Evolutionary conservation across 495 filamentous ascomycete genomes (phyloP).

Genomic region (Tetracladium setigerum): DNA sequence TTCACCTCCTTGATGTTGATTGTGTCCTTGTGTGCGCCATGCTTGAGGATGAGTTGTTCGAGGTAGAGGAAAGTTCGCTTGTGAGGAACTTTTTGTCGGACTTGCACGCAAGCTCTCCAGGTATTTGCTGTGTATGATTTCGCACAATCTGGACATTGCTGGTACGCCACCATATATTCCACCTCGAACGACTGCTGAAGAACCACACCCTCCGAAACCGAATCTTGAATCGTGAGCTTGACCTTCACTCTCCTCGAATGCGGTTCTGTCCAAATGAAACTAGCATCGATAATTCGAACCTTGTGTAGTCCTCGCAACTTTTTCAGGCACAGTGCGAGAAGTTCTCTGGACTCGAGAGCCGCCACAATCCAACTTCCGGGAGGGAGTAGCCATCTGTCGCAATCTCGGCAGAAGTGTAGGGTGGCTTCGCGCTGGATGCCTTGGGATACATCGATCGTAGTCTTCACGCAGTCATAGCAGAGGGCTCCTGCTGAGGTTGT

Average conservation of each 20-base stretch:
- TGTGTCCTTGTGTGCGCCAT: slow-evolving; percentile 83
- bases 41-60: slow-evolving; percentile 93
- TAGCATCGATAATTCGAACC: slow-evolving; percentile 88
- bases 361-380: slow-evolving; percentile 80
- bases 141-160: slow-evolving; percentile 86
- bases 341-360: slow-evolving; percentile 74
- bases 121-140: slow-evolving; percentile 95
- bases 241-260: slow-evolving; percentile 85
- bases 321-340: slow-evolving; percentile 81
- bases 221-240: slow-evolving; percentile 82
- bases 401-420: slow-evolving; percentile 81
- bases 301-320: slow-evolving; percentile 74
- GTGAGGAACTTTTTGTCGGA: slow-evolving; percentile 93
- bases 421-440: slow-evolving; percentile 82
- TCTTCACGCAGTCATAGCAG: slow-evolving; percentile 89
- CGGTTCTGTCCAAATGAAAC: slow-evolving; percentile 97
- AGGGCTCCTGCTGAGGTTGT: slow-evolving; percentile 79
- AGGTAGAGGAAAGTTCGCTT: slow-evolving; percentile 96
- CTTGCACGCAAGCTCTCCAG: slow-evolving; percentile 79
- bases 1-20: slow-evolving; percentile 95
- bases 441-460: slow-evolving; percentile 87
- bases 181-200: slow-evolving; percentile 94
- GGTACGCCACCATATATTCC: slow-evolving; percentile 76
- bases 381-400: slow-evolving; percentile 88
- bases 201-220: slow-evolving; percentile 64